Percentiles rank a stretch among this genome's conserved stretches.
These are phyloP conservation scores for Colletotrichum filicis DNA, from an alignment of 2,329 filamentous ascomycete species.

Conservation along the genomic window DNA sequence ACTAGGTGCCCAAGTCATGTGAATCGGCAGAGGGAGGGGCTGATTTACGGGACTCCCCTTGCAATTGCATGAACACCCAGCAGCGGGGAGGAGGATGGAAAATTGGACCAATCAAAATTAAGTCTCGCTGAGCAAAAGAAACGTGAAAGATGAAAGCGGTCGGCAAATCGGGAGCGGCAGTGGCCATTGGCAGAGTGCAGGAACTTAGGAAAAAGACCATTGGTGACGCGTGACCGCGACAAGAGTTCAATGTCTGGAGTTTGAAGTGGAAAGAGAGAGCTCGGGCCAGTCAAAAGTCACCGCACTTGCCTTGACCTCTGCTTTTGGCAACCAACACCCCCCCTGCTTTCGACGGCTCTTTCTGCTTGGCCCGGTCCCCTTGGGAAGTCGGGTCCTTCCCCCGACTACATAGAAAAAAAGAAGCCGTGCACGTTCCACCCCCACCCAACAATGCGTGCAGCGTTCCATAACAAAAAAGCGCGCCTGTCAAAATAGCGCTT, in stretches of 20 bases:
- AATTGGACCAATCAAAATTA: slow-evolving; percentile 30
- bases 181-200: neutral
- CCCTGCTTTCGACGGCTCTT: slow-evolving; percentile 5
- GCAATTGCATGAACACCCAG: slow-evolving; percentile 28
- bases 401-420: slow-evolving; percentile 12
- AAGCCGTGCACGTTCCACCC: slow-evolving; percentile 13
- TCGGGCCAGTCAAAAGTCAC: slow-evolving; percentile 22
- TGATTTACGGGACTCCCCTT: slow-evolving; percentile 17
- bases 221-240: slow-evolving; percentile 22
- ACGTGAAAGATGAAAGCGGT: neutral
- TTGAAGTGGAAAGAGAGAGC: neutral
- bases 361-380: neutral
- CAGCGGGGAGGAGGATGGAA: neutral
- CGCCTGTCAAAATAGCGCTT: slow-evolving; percentile 16
- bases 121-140: neutral
- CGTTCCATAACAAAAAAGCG: slow-evolving; percentile 11
- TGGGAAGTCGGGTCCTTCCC: neutral
- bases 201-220: neutral
- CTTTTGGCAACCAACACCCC: slow-evolving; percentile 3
- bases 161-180: neutral
- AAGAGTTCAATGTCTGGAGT: neutral
- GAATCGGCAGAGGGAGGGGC: neutral
- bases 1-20: neutral
- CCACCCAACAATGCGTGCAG: slow-evolving; percentile 7
- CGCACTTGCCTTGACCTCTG: neutral